These are phyloP conservation scores for Cruciata laevipes DNA, from an alignment of 257 asterid genomes.

Conservation along the genomic window DNA sequence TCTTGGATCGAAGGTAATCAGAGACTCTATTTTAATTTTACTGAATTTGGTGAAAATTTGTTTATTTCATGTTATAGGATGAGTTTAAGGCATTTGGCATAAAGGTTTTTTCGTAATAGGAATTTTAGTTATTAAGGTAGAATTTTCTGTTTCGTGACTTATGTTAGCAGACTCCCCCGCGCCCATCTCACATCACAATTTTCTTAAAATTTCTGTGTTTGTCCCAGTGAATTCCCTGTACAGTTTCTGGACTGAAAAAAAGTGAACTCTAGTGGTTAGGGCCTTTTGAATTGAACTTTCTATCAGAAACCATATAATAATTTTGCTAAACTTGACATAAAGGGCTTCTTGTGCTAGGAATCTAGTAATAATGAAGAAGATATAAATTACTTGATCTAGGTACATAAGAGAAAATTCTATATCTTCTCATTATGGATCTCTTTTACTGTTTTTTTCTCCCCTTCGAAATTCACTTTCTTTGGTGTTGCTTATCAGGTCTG, in stretches of 20 bases:
- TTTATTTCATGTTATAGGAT: too few relatives aligned
- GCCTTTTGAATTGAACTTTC: neutral
- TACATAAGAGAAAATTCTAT: too few relatives aligned
- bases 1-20: too few relatives aligned
- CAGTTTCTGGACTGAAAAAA: slow-evolving; percentile 1
- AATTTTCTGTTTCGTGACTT: too few relatives aligned
- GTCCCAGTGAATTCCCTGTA: neutral
- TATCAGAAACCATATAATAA: neutral
- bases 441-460: neutral
- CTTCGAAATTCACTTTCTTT: neutral
- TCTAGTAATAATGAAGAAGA: neutral
- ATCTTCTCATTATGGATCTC: neutral
- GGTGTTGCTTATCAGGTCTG: neutral
- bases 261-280: neutral
- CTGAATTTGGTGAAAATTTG: too few relatives aligned
- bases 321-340: neutral
- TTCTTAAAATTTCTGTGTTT: neutral
- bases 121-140: too few relatives aligned
- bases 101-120: too few relatives aligned
- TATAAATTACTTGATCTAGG: neutral
- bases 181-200: neutral
- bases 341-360: neutral
- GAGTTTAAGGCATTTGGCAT: too few relatives aligned
- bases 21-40: too few relatives aligned
- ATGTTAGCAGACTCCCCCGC: too few relatives aligned